Evolutionary conservation across 495 filamentous ascomycete genomes (phyloP).

Genomic region (Lasiosphaeria hispida): DNA sequence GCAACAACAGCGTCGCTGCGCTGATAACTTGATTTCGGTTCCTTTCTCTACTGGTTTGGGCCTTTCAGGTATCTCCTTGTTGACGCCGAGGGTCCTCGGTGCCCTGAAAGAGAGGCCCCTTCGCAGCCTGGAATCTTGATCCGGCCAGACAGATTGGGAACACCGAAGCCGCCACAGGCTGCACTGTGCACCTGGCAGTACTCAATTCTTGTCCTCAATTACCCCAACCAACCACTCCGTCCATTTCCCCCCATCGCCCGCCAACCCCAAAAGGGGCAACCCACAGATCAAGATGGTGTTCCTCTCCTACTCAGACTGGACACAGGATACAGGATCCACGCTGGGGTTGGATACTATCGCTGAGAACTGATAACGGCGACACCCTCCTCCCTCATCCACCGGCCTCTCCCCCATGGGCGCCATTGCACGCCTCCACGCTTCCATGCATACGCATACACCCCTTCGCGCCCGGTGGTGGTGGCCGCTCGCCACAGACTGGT

Average conservation of each 20-base stretch:
- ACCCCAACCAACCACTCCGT: not conserved
- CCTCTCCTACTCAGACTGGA: constrained; percentile 9
- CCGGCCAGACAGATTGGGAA: no score
- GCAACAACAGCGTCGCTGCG: not conserved
- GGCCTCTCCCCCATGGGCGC: not conserved
- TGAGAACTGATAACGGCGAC: constrained; percentile 5
- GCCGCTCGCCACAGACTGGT: not conserved
- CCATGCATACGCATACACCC: not conserved
- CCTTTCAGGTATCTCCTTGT: no score
- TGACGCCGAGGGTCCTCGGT: no score
- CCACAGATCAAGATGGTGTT: constrained; percentile 8
- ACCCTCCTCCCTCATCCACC: not conserved
- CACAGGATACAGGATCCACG: not conserved
- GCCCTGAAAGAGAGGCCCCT: no score
- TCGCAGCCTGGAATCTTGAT: no score
- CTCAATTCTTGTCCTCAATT: no score
- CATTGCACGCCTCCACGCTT: no score
- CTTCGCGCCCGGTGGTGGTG: not conserved
- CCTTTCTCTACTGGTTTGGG: no score
- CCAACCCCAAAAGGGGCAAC: constrained; percentile 2
- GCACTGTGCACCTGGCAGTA: no score
- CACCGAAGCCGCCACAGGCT: no score
- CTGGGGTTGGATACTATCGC: no score
- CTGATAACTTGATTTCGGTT: not conserved
- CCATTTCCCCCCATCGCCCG: not conserved